Evolutionary conservation across 2,329 filamentous ascomycete species (phyloP).

Genomic region (Blastomyces parvus): DNA sequence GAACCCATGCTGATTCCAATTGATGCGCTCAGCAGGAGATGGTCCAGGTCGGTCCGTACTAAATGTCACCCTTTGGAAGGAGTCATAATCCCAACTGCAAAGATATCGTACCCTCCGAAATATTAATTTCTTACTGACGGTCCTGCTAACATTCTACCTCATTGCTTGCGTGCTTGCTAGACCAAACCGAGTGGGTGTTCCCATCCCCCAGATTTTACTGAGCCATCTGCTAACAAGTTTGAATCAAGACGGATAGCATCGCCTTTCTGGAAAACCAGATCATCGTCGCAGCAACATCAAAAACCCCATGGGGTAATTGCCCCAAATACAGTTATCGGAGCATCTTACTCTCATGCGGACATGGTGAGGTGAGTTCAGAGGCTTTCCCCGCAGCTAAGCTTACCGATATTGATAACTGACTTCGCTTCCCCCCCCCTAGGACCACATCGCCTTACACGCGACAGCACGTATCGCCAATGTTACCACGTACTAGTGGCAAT

Average conservation of each 20-base stretch:
- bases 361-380: constrained; percentile 75
- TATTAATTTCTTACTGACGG: constrained; percentile 2
- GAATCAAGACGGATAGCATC: constrained; percentile 59
- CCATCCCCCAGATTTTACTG: not conserved
- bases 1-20: constrained; percentile 3
- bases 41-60: constrained; percentile 92
- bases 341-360: constrained; percentile 92
- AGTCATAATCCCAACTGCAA: not conserved
- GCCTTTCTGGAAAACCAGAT: constrained; percentile 70
- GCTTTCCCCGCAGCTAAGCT: not conserved
- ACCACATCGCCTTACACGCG: constrained; percentile 44
- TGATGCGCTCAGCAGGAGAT: constrained; percentile 60
- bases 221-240: not conserved
- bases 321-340: constrained; percentile 71
- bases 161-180: constrained; percentile 20
- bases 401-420: not conserved
- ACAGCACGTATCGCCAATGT: constrained; percentile 62
- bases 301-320: constrained; percentile 51
- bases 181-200: constrained; percentile 31
- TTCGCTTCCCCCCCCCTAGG: constrained; percentile 17
- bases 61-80: constrained; percentile 17
- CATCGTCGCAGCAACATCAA: constrained; percentile 41
- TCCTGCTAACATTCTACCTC: constrained; percentile 2
- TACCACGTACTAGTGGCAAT: constrained; percentile 44
- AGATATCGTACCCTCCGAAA: not conserved